Base-by-base conservation (phyloP, 306 rosid genomes). In the Castanea sativa region DNA sequence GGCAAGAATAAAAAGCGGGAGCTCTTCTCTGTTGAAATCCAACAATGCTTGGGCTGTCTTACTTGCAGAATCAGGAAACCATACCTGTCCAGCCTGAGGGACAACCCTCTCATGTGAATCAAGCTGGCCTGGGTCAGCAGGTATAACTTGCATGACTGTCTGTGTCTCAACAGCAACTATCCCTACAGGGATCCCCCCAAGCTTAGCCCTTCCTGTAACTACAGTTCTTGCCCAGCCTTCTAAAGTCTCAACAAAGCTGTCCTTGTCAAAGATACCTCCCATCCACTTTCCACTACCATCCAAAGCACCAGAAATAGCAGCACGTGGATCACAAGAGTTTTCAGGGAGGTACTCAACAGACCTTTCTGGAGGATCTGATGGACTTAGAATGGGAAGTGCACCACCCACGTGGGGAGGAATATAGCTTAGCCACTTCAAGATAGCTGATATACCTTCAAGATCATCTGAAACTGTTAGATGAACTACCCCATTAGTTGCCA, bases 221-320 rank as follows among this genome's bases (percentile, higher is more conserved):
- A 95, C 99, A 0, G 99, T 95, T 84, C 98, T 90, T 23, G 99
- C 99, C 99, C 99, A 95, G 69, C 99, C 99, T 59, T 96, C 99
- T 76, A 96, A 88, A 0, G 99, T 96, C 93, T 96, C 99, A 59
- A 95, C 88, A 73, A 95, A 95, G 91, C 99, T 95, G 82, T 91
- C 96, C 87, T 88, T 95, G 79, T 95, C 99, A 82, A 95, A 95
- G 75, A 95, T 91, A 30, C 99, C 99, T 1, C 98, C 99, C 75
- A 89, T 82, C 99, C 99, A 95, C 78, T 77, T 88, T 75, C 98
- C 98, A 55, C 88, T 76, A 72, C 86, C 83, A 75, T 89, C 88
- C 57, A 83, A 52, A 74, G 89, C 72, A 75, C 99, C 99, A 6
- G 80, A 73, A 77, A 95, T 95, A 55, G 99, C 98, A 70, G 96